Percentiles rank a stretch among this genome's conserved stretches.
Evolutionary conservation across 1,284 basidiomycete genomes (phyloP).

Genomic region (Malassezia sympodialis): DNA sequence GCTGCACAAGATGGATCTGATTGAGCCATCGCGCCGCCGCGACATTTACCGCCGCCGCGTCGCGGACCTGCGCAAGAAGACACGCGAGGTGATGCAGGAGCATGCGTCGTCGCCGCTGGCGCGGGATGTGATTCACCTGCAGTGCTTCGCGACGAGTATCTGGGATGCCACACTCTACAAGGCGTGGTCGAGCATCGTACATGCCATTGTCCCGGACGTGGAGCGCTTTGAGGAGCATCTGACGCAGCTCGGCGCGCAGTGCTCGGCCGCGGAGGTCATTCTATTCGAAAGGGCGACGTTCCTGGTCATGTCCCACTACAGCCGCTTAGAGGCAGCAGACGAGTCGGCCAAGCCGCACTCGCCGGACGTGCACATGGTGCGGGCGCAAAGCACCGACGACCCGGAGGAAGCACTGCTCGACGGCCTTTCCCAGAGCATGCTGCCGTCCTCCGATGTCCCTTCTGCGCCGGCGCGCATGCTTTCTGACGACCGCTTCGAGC

Average conservation of each 20-base stretch:
- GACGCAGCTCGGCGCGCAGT: slow-evolving; percentile 69
- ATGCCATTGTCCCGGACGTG: slow-evolving; percentile 89
- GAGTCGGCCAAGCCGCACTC: not conserved
- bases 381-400: not conserved
- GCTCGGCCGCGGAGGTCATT: slow-evolving; percentile 82
- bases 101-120: slow-evolving; percentile 54
- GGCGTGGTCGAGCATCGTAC: slow-evolving; percentile 97
- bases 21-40: slow-evolving; percentile 55
- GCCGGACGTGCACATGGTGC: slow-evolving; percentile 1
- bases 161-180: slow-evolving; percentile 97
- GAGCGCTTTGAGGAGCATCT: slow-evolving; percentile 76
- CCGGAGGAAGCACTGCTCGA: slow-evolving; percentile 4
- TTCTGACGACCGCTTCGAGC: slow-evolving; percentile 77
- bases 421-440: slow-evolving; percentile 6
- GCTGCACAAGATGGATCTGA: slow-evolving; percentile 87
- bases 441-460: slow-evolving; percentile 48
- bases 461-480: slow-evolving; percentile 49
- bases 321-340: not conserved
- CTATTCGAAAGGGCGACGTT: slow-evolving; percentile 95
- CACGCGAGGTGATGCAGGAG: slow-evolving; percentile 20
- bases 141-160: slow-evolving; percentile 80
- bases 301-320: slow-evolving; percentile 63
- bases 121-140: slow-evolving; percentile 27
- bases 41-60: slow-evolving; percentile 56
- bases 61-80: slow-evolving; percentile 34